A percentile compares a stretch with the other conserved stretches of the same genome.
Conservation (phyloP, 352 stramenopile genomes). For the Globisporangium radiosum region DNA sequence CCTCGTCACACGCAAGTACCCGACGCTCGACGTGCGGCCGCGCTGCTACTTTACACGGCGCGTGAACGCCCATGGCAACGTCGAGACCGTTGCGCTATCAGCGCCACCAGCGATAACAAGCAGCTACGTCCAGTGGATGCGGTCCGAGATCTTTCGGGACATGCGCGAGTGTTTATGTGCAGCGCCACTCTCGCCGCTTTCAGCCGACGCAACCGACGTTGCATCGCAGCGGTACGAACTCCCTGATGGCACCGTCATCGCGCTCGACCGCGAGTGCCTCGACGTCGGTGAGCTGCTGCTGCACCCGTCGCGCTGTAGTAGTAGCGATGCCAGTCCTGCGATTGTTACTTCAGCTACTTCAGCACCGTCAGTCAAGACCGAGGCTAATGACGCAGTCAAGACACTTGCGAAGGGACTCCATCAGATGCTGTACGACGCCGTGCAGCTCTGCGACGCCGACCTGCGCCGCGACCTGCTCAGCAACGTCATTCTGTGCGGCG, state of each 20-base stretch:
- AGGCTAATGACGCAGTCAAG: constrained; percentile 30
- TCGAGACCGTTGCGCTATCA: constrained; percentile 48
- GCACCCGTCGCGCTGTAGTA: constrained; percentile 23
- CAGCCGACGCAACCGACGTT: constrained; percentile 11
- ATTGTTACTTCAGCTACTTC: no score
- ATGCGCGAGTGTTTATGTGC: constrained; percentile 65
- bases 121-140: constrained; percentile 74
- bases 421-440: constrained; percentile 77
- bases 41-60: constrained; percentile 60
- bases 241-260: constrained; percentile 63
- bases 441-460: constrained; percentile 79
- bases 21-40: constrained; percentile 35
- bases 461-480: constrained; percentile 77
- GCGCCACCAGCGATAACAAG: constrained; percentile 42
- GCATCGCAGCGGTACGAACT: constrained; percentile 60
- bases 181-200: constrained; percentile 25
- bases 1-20: constrained; percentile 41
- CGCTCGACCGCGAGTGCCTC: constrained; percentile 63
- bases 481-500: constrained; percentile 86
- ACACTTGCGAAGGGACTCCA: constrained; percentile 60
- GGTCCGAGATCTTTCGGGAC: constrained; percentile 59
- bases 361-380: constrained; percentile 21
- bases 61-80: constrained; percentile 43
- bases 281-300: constrained; percentile 73
- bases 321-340: constrained; percentile 7